Percentiles rank a stretch among this genome's conserved stretches.
Conservation (phyloP, 192 early-diverging fungal genomes). For the Coemansia sp. region DNA sequence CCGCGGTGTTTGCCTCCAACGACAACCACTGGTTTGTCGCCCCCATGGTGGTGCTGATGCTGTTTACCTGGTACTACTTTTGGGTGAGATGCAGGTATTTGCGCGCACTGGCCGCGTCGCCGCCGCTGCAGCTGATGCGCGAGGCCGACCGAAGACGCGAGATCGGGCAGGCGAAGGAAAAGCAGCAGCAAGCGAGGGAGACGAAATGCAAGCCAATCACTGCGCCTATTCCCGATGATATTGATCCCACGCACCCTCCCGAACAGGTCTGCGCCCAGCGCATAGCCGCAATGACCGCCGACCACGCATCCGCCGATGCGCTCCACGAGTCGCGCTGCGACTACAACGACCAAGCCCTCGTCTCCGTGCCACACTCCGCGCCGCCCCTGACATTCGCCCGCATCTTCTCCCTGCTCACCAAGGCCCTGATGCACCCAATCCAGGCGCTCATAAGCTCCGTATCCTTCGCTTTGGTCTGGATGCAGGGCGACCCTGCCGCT, state of each 20-base stretch:
- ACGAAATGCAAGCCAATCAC: neutral
- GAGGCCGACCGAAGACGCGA: constrained; percentile 47
- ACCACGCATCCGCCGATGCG: neutral
- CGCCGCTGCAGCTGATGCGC: constrained; percentile 51
- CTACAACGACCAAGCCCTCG: constrained; percentile 19
- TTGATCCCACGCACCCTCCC: too few relatives aligned
- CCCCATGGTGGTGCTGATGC: constrained; percentile 46
- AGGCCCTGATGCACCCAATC: constrained; percentile 23
- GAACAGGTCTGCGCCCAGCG: neutral
- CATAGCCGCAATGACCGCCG: neutral
- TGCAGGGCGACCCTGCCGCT: constrained; percentile 40
- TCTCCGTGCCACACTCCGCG: constrained; percentile 9
- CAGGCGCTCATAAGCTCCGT: constrained; percentile 19
- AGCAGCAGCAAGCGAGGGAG: neutral
- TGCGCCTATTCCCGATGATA: neutral
- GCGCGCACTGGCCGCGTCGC: constrained; percentile 19
- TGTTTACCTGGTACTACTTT: constrained; percentile 51
- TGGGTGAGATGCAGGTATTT: constrained; percentile 37
- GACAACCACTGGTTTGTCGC: constrained; percentile 51
- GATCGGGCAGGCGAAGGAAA: constrained; percentile 10
- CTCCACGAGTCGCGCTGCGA: neutral
- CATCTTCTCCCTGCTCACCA: neutral
- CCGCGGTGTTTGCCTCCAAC: constrained; percentile 65
- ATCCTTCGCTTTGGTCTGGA: constrained; percentile 19
- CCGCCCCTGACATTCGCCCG: constrained; percentile 10